phyloP scores from a whole-genome alignment of 805 yeast species.

The Starmerella geochares region DNA sequence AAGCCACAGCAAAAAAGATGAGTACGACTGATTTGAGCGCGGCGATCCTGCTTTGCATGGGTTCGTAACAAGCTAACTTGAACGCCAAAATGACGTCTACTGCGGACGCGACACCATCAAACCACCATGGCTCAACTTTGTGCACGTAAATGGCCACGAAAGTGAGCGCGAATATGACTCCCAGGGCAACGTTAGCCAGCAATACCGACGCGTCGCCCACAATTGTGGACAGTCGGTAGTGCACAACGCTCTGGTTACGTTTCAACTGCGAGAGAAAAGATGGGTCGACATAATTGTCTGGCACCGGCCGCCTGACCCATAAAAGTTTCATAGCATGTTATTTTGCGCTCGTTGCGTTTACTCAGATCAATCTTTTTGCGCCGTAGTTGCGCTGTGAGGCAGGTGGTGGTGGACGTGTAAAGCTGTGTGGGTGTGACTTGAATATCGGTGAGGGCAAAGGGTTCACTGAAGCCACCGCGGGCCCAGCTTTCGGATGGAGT shows the following conservation, averaged over 20 bases:
- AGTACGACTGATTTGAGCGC: conserved; percentile 56
- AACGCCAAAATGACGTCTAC: conserved; percentile 23
- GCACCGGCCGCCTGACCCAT: conserved; percentile 75
- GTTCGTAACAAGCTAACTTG: conserved; percentile 24
- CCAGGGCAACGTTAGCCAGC: conserved; percentile 53
- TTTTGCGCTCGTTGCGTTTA: not conserved
- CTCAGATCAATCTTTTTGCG: not conserved
- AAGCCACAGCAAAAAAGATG: conserved; percentile 58
- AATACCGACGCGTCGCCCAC: conserved; percentile 61
- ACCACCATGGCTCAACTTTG: conserved; percentile 28
- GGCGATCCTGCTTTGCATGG: conserved; percentile 16
- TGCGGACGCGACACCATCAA: conserved; percentile 24
- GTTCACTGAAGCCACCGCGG: not conserved
- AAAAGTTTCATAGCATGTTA: conserved; percentile 44
- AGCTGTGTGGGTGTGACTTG: not conserved
- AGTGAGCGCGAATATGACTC: conserved; percentile 54
- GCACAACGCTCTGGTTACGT: conserved; percentile 63
- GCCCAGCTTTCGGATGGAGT: conserved; percentile 5
- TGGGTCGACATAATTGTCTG: conserved; percentile 81
- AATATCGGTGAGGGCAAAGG: not conserved
- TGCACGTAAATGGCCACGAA: conserved; percentile 45
- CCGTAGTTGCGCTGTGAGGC: no score
- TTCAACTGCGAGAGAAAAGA: conserved; percentile 72
- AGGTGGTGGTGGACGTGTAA: no score
- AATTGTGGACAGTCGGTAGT: conserved; percentile 54